phyloP scores from a whole-genome alignment of 1,284 basidiomycete genomes.

The Rhodotorula sp. region DNA sequence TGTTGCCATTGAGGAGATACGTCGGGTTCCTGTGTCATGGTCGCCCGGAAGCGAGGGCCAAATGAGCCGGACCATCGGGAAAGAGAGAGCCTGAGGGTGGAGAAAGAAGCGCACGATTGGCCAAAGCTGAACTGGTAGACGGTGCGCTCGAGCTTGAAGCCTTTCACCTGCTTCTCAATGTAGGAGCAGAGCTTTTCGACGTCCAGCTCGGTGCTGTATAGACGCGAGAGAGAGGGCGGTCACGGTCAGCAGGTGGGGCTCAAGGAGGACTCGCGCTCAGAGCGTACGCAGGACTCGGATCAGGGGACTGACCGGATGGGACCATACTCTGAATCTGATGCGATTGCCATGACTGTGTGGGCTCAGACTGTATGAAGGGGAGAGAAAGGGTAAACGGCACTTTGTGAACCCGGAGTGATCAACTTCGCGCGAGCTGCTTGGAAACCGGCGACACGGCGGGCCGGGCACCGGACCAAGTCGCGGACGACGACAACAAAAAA shows the following conservation, averaged over 20 bases:
- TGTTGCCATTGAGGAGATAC: conserved; percentile 79
- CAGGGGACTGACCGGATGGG: background rate
- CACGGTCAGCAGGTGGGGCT: background rate
- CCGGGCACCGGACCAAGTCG: background rate
- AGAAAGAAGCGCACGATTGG: conserved; percentile 30
- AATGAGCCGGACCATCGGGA: background rate
- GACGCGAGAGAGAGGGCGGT: background rate
- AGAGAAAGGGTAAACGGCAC: background rate
- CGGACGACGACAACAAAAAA: too few species aligned
- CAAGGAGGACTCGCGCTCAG: background rate
- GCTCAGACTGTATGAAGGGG: background rate
- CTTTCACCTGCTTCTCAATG: conserved; percentile 35
- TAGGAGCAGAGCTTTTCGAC: conserved; percentile 14
- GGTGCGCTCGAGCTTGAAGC: conserved; percentile 65
- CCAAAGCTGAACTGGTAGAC: conserved; percentile 82
- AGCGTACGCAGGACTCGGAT: background rate
- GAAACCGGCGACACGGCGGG: too few species aligned
- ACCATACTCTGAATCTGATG: conserved; percentile 1
- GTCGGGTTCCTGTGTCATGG: conserved; percentile 80
- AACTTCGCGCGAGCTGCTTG: background rate
- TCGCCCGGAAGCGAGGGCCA: background rate
- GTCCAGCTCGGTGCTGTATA: conserved; percentile 20
- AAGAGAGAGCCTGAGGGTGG: background rate
- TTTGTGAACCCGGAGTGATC: too few species aligned
- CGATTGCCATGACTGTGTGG: background rate